Evolutionary conservation across 192 early-diverging fungal species (phyloP), one percentile per base, ranked within the genome.

Genomic region (Diversispora epigaea): DNA sequence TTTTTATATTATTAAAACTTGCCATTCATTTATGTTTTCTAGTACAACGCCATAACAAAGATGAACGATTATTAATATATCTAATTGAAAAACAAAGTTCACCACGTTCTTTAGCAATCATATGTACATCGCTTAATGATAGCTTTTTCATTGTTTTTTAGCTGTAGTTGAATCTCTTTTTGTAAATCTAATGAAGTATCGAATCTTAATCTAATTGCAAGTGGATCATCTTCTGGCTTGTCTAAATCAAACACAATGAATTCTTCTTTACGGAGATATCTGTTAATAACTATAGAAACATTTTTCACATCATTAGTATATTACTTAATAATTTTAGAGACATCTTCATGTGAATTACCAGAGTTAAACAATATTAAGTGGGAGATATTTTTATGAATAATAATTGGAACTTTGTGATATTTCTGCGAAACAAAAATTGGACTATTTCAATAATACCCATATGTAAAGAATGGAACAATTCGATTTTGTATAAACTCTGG

Each of bases 41-140:
- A 61, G 32, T 61, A 61, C 60, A 61, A 61, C 60, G 4, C 60
- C 60, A 61, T 61, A 61, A 61, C 60, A 61, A 61, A 61, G 60
- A 4, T 62, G n/a, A 8, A 22, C 60, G n/a, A 62, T 62, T 62
- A 62, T 62, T 62, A 62, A 62, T 62, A 62, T 62, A 62, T 61
- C 1, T 61, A 61, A 4, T 61, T 61, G 60, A 61, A 61, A 61
- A 4, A 61, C 60, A 61, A 61, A 61, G 60, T 61, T 4, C 60
- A 61, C 60, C 60, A 61, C 4, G 60, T 32, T 32, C 25, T 32
- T 32, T 32, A 32, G 25, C 25, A 32, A 32, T 32, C 2, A 32
- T 32, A 32, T 2, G 2, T 32, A 2, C 25, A 32, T 32, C 25
- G 2, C 2, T 32, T 32, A 32, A 32, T 32, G 25, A 32, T 32